These are phyloP conservation scores for Arxiozyma slooffiae DNA, from an alignment of 1,139 yeast genomes.

Conservation along the genomic window DNA sequence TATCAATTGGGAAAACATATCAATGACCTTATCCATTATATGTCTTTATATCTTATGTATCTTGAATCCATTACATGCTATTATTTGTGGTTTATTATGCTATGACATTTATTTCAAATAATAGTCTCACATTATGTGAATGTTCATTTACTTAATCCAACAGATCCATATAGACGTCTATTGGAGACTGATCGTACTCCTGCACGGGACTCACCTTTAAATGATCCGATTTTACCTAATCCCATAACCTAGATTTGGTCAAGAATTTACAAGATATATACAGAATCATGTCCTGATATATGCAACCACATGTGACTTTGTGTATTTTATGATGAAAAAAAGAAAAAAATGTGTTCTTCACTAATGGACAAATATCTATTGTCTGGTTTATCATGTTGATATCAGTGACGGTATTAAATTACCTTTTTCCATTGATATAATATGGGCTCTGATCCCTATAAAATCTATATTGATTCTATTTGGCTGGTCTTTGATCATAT, in stretches of 20 bases:
- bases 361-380: slow-evolving; percentile 54
- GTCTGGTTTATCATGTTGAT: slow-evolving; percentile 38
- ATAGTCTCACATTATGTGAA: slow-evolving; percentile 62
- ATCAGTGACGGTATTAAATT: slow-evolving; percentile 29
- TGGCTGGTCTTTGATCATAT: slow-evolving; percentile 45
- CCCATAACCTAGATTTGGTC: slow-evolving; percentile 73
- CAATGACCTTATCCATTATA: slow-evolving; percentile 51
- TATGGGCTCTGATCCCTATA: slow-evolving; percentile 31
- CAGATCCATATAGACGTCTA: slow-evolving; percentile 8
- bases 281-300: slow-evolving; percentile 75
- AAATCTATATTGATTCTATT: slow-evolving; percentile 33
- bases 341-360: slow-evolving; percentile 55
- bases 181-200: slow-evolving; percentile 44
- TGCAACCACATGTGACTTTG: slow-evolving; percentile 52
- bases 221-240: slow-evolving; percentile 44
- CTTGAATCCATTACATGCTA: slow-evolving; percentile 49
- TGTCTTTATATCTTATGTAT: slow-evolving; percentile 48
- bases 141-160: slow-evolving; percentile 31
- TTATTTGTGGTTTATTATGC: slow-evolving; percentile 45
- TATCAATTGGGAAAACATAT: slow-evolving; percentile 56
- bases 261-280: slow-evolving; percentile 71
- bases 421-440: slow-evolving; percentile 31
- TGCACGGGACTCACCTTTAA: slow-evolving; percentile 44
- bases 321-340: slow-evolving; percentile 41
- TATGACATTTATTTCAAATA: slow-evolving; percentile 43